phyloP scores from a whole-genome alignment of 2,329 filamentous ascomycete species.

The Colletotrichum cuscutae region DNA sequence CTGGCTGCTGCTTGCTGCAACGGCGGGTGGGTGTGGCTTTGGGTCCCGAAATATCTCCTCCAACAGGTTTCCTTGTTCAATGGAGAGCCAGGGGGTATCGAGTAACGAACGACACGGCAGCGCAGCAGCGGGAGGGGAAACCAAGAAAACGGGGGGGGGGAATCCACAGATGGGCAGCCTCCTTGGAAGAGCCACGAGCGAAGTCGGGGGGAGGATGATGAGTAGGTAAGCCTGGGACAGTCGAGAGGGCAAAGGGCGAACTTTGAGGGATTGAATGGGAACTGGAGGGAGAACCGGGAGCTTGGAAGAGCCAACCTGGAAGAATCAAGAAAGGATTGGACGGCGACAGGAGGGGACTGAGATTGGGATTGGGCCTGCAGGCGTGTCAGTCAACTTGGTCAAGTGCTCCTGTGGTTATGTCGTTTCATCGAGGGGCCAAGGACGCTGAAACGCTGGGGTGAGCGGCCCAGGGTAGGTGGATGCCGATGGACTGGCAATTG shows the following conservation, averaged over 20 bases:
- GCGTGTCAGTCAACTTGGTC: neutral
- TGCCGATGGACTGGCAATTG: slow-evolving; percentile 9
- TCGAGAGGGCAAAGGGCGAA: neutral
- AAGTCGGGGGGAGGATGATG: neutral
- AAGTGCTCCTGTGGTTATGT: slow-evolving; percentile 26
- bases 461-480: slow-evolving; percentile 25
- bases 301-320: no score
- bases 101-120: slow-evolving; percentile 2
- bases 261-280: neutral
- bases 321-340: slow-evolving; percentile 22
- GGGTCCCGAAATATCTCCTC: slow-evolving; percentile 21
- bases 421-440: slow-evolving; percentile 36
- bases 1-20: neutral
- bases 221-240: neutral
- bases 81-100: slow-evolving; percentile 11
- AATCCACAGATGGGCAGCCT: neutral
- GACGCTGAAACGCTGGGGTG: slow-evolving; percentile 33
- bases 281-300: neutral
- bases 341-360: slow-evolving; percentile 21
- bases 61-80: slow-evolving; percentile 30
- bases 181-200: neutral
- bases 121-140: neutral
- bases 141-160: neutral
- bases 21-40: neutral
- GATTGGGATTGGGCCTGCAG: slow-evolving; percentile 28